Percentiles rank a stretch among this genome's conserved stretches.
Conservation (phyloP, 2,329 filamentous ascomycete genomes). For the Colletotrichum musicola region DNA sequence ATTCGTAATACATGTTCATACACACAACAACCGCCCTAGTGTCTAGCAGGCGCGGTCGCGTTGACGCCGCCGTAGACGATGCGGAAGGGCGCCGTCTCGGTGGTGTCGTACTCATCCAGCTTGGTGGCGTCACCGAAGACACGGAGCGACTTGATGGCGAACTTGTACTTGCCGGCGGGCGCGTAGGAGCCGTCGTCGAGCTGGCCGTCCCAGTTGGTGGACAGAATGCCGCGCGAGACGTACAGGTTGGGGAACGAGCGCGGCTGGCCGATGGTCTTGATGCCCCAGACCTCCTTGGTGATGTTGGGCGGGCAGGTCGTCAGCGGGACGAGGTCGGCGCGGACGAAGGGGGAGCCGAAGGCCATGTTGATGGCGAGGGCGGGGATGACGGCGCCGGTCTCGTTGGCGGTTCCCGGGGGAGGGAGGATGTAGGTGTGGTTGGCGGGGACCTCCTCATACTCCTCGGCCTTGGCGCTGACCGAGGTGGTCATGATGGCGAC, state of each 20-base stretch:
- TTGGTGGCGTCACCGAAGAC: constrained; percentile 63
- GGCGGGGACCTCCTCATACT: constrained; percentile 43
- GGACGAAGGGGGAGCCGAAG: constrained; percentile 60
- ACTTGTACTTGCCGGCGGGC: constrained; percentile 62
- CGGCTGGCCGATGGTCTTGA: constrained; percentile 58
- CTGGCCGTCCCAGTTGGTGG: constrained; percentile 58
- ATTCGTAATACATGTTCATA: neutral
- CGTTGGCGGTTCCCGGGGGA: constrained; percentile 51
- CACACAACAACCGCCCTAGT: neutral
- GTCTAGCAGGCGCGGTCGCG: constrained; percentile 24
- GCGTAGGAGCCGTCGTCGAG: constrained; percentile 61
- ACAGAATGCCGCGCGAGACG: constrained; percentile 48
- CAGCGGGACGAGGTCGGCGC: constrained; percentile 59
- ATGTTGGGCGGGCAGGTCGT: constrained; percentile 45
- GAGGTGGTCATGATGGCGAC: constrained; percentile 51
- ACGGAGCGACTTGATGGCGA: constrained; percentile 61
- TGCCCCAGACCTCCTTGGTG: constrained; percentile 51
- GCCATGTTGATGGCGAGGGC: constrained; percentile 55
- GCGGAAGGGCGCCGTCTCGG: constrained; percentile 56
- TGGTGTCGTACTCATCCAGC: constrained; percentile 60
- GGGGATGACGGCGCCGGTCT: constrained; percentile 51
- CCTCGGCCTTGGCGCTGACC: constrained; percentile 44
- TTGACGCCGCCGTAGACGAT: constrained; percentile 54
- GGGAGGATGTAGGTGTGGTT: constrained; percentile 59
- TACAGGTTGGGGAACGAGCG: constrained; percentile 53